Percentiles rank a stretch among this genome's conserved stretches.
Evolutionary conservation across 2,329 filamentous ascomycete genomes (phyloP).

Genomic region (Paecilomyces sp.): DNA sequence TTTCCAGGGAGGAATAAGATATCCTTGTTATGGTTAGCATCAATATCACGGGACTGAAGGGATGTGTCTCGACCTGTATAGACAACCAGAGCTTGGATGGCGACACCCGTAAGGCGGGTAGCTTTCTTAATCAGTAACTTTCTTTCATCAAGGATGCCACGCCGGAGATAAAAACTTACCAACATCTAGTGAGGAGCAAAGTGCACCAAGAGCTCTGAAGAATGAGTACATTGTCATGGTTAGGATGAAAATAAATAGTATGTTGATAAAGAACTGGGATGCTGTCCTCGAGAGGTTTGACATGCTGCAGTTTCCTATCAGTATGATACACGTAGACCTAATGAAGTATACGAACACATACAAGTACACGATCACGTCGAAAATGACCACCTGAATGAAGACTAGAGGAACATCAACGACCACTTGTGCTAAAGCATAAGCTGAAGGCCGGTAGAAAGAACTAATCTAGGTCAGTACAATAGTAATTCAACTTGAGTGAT

Average conservation of each 20-base stretch:
- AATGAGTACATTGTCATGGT: slow-evolving; percentile 52
- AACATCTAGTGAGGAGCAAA: slow-evolving; percentile 44
- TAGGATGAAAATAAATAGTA: slow-evolving; percentile 48
- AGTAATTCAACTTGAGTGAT: not conserved
- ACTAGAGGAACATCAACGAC: slow-evolving; percentile 53
- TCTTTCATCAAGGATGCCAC: not conserved
- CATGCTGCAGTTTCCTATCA: slow-evolving; percentile 34
- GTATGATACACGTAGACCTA: not conserved
- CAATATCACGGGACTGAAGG: not conserved
- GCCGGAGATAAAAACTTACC: slow-evolving; percentile 18
- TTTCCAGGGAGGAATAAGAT: slow-evolving; percentile 53
- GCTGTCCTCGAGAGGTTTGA: slow-evolving; percentile 48
- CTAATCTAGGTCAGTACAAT: slow-evolving; percentile 15
- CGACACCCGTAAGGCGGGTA: slow-evolving; percentile 43
- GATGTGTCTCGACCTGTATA: slow-evolving; percentile 40
- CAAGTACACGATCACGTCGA: slow-evolving; percentile 57
- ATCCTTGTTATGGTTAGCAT: slow-evolving; percentile 37
- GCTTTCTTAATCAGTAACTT: slow-evolving; percentile 16
- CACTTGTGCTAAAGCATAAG: slow-evolving; percentile 53
- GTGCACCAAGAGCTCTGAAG: slow-evolving; percentile 43
- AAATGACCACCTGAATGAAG: slow-evolving; percentile 51
- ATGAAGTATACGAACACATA: slow-evolving; percentile 9
- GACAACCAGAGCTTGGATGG: slow-evolving; percentile 47
- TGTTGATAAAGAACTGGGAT: slow-evolving; percentile 56
- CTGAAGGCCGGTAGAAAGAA: slow-evolving; percentile 58